Evolutionary conservation across 2,329 filamentous ascomycete genomes (phyloP).

Genomic region (Alternaria tenuissima): DNA sequence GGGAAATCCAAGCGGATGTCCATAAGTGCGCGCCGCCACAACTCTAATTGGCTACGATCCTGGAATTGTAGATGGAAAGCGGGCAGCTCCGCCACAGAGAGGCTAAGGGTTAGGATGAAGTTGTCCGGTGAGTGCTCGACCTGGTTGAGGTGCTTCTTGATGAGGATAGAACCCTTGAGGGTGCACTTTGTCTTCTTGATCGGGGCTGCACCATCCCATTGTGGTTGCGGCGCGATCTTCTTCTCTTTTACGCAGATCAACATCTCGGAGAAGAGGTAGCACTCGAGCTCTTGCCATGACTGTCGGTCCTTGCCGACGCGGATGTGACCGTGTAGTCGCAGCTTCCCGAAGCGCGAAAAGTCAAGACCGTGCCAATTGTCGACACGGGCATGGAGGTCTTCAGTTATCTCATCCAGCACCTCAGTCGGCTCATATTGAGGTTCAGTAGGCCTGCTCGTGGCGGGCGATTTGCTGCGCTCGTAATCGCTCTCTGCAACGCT

Average conservation of each 20-base stretch:
- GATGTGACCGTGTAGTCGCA: conserved; percentile 87
- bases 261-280: conserved; percentile 98
- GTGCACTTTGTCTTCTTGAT: conserved; percentile 79
- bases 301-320: conserved; percentile 95
- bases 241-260: conserved; percentile 99
- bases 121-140: conserved; percentile 79
- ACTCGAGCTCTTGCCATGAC: conserved; percentile 97
- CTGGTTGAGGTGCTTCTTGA: conserved; percentile 96
- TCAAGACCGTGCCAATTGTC: conserved; percentile 99
- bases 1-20: conserved; percentile 79
- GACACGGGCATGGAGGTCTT: conserved; percentile 83
- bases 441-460: conserved; percentile 55
- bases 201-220: conserved; percentile 69
- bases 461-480: conserved; percentile 66
- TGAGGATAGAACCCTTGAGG: conserved; percentile 95
- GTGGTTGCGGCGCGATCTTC: conserved; percentile 68
- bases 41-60: conserved; percentile 81
- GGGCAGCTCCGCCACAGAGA: conserved; percentile 90
- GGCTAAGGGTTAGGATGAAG: conserved; percentile 83
- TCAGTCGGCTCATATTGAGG: conserved; percentile 77
- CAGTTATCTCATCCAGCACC: conserved; percentile 82
- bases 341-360: conserved; percentile 90
- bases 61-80: conserved; percentile 93
- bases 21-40: conserved; percentile 87
- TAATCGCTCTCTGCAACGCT: conserved; percentile 55